Percentiles rank a stretch among this genome's conserved stretches.
Conservation (phyloP, 208 protist species). For the Trypanosoma grayi region DNA sequence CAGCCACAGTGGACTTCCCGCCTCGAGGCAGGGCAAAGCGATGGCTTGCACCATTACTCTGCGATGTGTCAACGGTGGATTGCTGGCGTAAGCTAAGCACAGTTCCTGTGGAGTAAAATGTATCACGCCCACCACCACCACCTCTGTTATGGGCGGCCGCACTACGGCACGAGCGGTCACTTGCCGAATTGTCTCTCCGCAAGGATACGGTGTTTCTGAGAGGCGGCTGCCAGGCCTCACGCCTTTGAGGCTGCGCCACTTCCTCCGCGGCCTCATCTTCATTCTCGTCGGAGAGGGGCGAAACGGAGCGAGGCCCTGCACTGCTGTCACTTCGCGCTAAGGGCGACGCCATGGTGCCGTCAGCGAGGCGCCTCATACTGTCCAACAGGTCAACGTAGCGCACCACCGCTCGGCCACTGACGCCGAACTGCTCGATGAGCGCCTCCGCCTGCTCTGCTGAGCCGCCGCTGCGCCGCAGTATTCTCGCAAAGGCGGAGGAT, state of each 20-base stretch:
- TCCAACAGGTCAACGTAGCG: conserved; percentile 14
- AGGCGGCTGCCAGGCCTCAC: too few species aligned
- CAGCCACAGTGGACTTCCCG: neutral
- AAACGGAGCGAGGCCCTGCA: neutral
- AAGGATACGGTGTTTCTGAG: neutral
- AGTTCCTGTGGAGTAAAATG: neutral
- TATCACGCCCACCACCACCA: neutral
- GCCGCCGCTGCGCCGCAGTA: conserved; percentile 27
- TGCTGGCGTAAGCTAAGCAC: neutral
- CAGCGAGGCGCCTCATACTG: conserved; percentile 11
- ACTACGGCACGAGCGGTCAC: neutral
- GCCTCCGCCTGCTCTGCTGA: conserved; percentile 23
- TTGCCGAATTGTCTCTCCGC: neutral
- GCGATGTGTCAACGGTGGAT: too few species aligned
- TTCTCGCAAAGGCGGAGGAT: conserved; percentile 12
- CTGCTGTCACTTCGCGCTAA: neutral
- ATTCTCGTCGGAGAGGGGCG: neutral
- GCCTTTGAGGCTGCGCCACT: too few species aligned
- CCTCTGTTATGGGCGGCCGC: neutral
- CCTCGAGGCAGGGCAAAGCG: conserved; percentile 1
- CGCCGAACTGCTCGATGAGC: conserved; percentile 27
- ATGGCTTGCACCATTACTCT: neutral
- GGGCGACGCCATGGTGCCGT: neutral
- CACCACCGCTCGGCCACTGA: neutral
- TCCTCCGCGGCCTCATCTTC: too few species aligned